Evolutionary conservation across 441 rosid species (phyloP).

Genomic region (Adansonia gregorii): DNA sequence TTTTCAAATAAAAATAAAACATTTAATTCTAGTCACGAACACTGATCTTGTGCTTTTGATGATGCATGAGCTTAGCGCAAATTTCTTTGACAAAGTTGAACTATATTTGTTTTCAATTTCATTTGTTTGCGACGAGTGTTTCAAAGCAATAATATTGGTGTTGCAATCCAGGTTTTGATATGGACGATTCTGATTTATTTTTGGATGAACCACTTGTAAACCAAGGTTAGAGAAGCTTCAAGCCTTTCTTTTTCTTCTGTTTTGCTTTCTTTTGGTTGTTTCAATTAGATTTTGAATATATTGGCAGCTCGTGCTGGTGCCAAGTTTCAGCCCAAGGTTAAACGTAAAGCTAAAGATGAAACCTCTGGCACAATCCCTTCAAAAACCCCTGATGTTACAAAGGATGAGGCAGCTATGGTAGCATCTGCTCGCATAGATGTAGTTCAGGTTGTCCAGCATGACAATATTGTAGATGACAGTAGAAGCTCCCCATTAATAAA

Average conservation of each 20-base stretch:
- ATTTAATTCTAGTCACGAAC: too few relatives aligned
- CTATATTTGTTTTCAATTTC: too few relatives aligned
- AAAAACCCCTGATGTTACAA: neutral
- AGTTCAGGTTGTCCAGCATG: conserved; percentile 2
- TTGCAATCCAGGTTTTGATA: too few relatives aligned
- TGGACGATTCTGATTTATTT: too few relatives aligned
- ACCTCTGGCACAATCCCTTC: conserved; percentile 20
- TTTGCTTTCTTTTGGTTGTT: neutral
- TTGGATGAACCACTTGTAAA: too few relatives aligned
- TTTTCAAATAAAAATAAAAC: too few relatives aligned
- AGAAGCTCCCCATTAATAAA: conserved; percentile 14
- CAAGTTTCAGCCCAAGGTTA: conserved; percentile 22
- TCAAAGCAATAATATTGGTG: too few relatives aligned
- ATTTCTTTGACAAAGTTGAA: too few relatives aligned
- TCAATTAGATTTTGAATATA: conserved; percentile 4
- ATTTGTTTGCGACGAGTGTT: too few relatives aligned
- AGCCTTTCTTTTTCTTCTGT: neutral
- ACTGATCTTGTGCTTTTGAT: too few relatives aligned
- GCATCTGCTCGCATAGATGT: conserved; percentile 7
- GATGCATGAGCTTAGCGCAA: too few relatives aligned
- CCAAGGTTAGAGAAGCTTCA: neutral
- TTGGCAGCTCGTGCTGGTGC: conserved; percentile 22
- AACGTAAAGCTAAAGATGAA: conserved; percentile 16
- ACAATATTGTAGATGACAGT: conserved; percentile 15
- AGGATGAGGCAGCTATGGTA: neutral